A percentile compares a stretch with the other conserved stretches of the same genome.
Evolutionary conservation across 352 stramenopile species (phyloP).

Genomic region (Phytophthora fragariaefolia): DNA sequence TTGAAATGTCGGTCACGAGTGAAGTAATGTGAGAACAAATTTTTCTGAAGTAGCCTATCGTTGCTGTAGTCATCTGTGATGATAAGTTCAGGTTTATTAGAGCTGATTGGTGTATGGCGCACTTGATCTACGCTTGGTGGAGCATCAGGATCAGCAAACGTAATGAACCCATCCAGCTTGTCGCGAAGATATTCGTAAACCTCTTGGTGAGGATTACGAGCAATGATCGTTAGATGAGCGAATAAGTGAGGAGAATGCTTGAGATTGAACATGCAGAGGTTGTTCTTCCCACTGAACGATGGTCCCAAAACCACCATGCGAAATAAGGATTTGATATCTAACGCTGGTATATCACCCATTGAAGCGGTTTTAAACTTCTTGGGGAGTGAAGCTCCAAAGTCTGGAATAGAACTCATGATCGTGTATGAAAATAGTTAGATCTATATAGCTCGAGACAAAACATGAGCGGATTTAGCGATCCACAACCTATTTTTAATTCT

Average conservation of each 20-base stretch:
- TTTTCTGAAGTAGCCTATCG: not conserved
- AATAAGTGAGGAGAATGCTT: too few relatives aligned
- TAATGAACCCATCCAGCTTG: not conserved
- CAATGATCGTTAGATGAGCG: not conserved
- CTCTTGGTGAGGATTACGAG: not conserved
- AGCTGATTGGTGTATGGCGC: not conserved
- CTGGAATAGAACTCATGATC: too few relatives aligned
- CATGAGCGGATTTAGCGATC: too few relatives aligned
- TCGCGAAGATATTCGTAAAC: not conserved
- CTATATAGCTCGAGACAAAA: too few relatives aligned
- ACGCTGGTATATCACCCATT: not conserved
- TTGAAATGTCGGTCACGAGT: not conserved
- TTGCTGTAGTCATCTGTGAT: not conserved
- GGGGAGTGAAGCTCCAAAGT: too few relatives aligned
- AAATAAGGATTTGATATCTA: not conserved
- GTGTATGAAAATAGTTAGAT: too few relatives aligned
- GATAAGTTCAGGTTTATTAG: not conserved
- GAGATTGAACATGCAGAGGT: too few relatives aligned
- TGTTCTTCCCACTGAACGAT: not conserved
- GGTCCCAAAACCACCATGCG: not conserved
- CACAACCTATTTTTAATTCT: too few relatives aligned
- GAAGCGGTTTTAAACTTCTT: not conserved
- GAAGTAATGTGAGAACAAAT: not conserved
- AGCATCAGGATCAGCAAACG: not conserved
- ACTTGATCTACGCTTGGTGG: not conserved